Evolutionary conservation across 2,329 filamentous ascomycete genomes (phyloP), one percentile per base, ranked within the genome.

Genomic region (Fusarium guadeloupense): DNA sequence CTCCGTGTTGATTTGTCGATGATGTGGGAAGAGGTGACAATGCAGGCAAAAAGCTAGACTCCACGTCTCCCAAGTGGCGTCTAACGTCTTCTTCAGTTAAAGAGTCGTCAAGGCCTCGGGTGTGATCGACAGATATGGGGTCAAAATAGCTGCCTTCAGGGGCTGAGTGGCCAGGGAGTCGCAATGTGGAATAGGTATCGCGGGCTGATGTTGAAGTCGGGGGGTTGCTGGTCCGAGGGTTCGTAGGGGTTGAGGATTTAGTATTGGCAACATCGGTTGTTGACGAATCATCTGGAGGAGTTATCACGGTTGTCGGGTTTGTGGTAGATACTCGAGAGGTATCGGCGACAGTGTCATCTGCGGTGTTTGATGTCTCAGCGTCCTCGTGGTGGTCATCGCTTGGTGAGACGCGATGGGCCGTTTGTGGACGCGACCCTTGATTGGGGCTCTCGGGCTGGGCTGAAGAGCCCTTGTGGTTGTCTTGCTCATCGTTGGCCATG

Each of bases 1-100:
- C 67, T 54, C 64, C 68, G 17, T 62, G 56, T 31, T 37, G 62
- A 61, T 76, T 76, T 28, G 77, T 74, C 9, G 78, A 74, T 44
- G 80, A 76, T 25, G 77, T 77, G 30, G 78, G 79, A 40, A 87
- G 80, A 12, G 86, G 85, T 8, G 86, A 88, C 6, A 84, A 71
- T 6, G 81, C 80, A 3, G 84, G 82, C 49, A 87, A 71, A 68
- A 89, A 89, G 74, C 86, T 89, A 28, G 86, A 89, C 69, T 89
- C 87, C 59, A 88, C 81, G 67, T 89, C 86, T 65, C 83, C 80
- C 17, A 89, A 72, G 68, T 88, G 85, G 50, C 81, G 80, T 59
- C 81, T 78, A 17, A 87, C 78, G 37, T 79, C 79, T 40, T 81
- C 78, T 62, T 86, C 83, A 37, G 80, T 81, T 35, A 84, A 71